Conservation (phyloP, 176 grass and related monocot species). For the Cymbopogon citratus region DNA sequence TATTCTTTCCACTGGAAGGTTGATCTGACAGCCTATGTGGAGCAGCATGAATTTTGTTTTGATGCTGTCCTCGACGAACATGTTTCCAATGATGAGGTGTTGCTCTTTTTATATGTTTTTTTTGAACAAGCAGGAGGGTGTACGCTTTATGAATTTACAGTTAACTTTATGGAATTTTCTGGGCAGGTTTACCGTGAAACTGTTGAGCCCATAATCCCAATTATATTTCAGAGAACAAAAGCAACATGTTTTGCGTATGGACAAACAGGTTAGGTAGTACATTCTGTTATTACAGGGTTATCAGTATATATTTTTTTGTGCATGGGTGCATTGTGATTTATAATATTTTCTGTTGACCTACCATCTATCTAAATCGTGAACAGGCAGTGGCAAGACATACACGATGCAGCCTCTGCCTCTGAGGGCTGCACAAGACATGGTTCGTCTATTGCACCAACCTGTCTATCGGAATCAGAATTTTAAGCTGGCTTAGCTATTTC, state of each 20-base stretch:
- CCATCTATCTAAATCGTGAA: conserved; percentile 16
- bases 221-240: conserved; percentile 97
- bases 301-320: conserved; percentile 3
- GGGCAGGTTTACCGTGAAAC: conserved; percentile 87
- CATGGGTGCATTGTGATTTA: not conserved
- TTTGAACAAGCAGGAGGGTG: not conserved
- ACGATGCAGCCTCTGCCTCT: conserved; percentile 97
- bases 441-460: conserved; percentile 67
- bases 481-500: conserved; percentile 78
- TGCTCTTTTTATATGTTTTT: conserved; percentile 16
- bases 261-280: conserved; percentile 72
- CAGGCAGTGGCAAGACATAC: conserved; percentile 99
- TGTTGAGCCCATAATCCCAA: conserved; percentile 96
- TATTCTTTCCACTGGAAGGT: conserved; percentile 58
- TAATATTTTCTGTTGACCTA: not conserved
- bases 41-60: conserved; percentile 94
- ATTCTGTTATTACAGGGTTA: conserved; percentile 4
- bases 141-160: conserved; percentile 5
- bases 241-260: conserved; percentile 99
- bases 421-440: conserved; percentile 86
- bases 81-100: conserved; percentile 96
- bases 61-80: conserved; percentile 93
- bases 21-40: conserved; percentile 95
- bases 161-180: conserved; percentile 25
- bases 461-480: conserved; percentile 87